Conservation (phyloP, 73 alveolate species). For the Tetrahymena elliotti region DNA sequence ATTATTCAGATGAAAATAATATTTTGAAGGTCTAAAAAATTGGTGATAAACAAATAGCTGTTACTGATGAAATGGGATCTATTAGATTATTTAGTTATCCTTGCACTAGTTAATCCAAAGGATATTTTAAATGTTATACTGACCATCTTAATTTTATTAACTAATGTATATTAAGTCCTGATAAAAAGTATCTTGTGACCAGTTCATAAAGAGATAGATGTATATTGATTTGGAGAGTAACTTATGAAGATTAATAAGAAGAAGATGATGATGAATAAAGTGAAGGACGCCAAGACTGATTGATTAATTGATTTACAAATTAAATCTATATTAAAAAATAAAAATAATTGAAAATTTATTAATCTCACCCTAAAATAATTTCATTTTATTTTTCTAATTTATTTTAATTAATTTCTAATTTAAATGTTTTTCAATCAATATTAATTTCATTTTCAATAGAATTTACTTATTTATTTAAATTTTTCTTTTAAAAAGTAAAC, state of each 20-base stretch:
- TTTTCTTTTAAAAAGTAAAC: too few relatives aligned
- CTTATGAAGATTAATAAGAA: neutral
- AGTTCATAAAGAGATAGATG: slow-evolving; percentile 71
- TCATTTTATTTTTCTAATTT: too few relatives aligned
- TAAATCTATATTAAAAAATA: too few relatives aligned
- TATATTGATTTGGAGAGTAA: slow-evolving; percentile 65
- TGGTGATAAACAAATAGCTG: slow-evolving; percentile 72
- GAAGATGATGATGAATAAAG: neutral
- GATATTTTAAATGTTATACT: slow-evolving; percentile 70
- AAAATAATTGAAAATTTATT: too few relatives aligned
- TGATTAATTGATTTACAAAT: neutral
- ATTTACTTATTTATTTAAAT: too few relatives aligned
- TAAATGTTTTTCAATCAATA: too few relatives aligned
- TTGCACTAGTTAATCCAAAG: slow-evolving; percentile 31
- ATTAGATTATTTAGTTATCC: slow-evolving; percentile 44
- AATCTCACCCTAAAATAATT: too few relatives aligned
- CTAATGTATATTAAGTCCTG: slow-evolving; percentile 61
- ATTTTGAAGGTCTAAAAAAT: slow-evolving; percentile 67
- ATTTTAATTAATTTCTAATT: too few relatives aligned
- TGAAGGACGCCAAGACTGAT: neutral
- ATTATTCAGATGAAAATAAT: slow-evolving; percentile 73
- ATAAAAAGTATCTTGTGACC: slow-evolving; percentile 54
- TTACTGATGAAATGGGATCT: slow-evolving; percentile 90
- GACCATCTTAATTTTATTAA: slow-evolving; percentile 76
- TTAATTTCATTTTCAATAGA: too few relatives aligned